These are phyloP conservation scores for Coemansia sp. DNA, from an alignment of 192 early-diverging fungal genomes.

Conservation along the genomic window DNA sequence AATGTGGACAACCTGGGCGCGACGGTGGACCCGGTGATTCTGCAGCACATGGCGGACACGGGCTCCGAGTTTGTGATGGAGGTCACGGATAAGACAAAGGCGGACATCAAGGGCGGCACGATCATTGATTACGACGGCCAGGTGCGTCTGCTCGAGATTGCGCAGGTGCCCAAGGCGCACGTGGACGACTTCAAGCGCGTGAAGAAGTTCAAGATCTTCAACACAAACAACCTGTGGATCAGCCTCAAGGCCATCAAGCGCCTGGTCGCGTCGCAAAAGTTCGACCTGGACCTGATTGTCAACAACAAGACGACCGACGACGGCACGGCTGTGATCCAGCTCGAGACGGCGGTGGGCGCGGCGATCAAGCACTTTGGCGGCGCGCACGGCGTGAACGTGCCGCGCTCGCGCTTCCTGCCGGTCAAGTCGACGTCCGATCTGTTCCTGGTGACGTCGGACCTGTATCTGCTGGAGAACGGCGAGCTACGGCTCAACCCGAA, in stretches of 20 bases:
- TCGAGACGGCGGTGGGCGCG: conserved; percentile 99
- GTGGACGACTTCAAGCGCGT: conserved; percentile 98
- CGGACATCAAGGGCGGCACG: conserved; percentile 99
- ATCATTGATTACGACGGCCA: conserved; percentile 95
- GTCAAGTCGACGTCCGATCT: conserved; percentile 98
- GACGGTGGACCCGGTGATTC: conserved; percentile 89
- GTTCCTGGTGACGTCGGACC: conserved; percentile 93
- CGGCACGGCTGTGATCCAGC: conserved; percentile 96
- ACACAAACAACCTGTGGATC: conserved; percentile 94
- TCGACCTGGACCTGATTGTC: conserved; percentile 94
- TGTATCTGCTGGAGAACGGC: conserved; percentile 93
- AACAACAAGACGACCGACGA: conserved; percentile 93
- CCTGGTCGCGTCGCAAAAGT: conserved; percentile 70
- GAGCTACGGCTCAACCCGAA: conserved; percentile 90
- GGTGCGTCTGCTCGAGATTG: conserved; percentile 94
- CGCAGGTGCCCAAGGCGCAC: conserved; percentile 96
- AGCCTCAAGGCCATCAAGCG: conserved; percentile 84
- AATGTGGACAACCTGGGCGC: conserved; percentile 99
- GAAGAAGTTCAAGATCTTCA: conserved; percentile 99
- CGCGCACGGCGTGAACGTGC: conserved; percentile 97
- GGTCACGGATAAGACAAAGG: conserved; percentile 99
- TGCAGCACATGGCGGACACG: conserved; percentile 85
- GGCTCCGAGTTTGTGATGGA: conserved; percentile 98
- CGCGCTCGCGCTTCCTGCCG: conserved; percentile 94
- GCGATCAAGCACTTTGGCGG: conserved; percentile 97